Conservation (phyloP, 2,329 filamentous ascomycete genomes). For the Purpureocillium takamizusanense region DNA sequence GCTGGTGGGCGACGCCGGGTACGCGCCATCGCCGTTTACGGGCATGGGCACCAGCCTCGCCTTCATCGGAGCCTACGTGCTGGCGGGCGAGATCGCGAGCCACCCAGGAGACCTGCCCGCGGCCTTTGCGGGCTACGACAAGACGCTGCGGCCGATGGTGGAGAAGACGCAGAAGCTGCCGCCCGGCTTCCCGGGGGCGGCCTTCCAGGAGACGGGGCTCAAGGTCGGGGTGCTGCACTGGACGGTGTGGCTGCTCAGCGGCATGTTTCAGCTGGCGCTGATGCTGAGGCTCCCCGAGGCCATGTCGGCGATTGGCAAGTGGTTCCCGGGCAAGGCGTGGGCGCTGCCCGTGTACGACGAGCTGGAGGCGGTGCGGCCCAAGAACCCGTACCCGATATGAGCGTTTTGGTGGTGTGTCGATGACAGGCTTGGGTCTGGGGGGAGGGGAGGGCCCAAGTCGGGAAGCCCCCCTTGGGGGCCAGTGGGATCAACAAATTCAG, state of each 20-base stretch:
- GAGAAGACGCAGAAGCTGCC: conserved; percentile 25
- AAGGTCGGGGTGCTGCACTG: conserved; percentile 15
- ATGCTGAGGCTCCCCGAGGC: neutral
- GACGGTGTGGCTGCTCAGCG: neutral
- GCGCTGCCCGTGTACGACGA: conserved; percentile 1
- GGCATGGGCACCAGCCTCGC: conserved; percentile 39
- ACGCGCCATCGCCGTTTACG: conserved; percentile 33
- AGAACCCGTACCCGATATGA: neutral
- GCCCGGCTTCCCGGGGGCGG: conserved; percentile 14
- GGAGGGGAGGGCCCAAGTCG: too few species aligned
- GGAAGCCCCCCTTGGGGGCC: too few species aligned
- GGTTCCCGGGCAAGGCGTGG: neutral
- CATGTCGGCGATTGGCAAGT: neutral
- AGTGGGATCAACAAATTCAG: too few species aligned
- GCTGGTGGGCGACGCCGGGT: conserved; percentile 40
- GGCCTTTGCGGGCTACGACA: conserved; percentile 30
- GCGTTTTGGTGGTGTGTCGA: too few species aligned
- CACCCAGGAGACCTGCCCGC: conserved; percentile 12
- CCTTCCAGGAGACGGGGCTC: conserved; percentile 17
- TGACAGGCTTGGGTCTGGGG: too few species aligned
- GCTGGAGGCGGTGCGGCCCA: neutral
- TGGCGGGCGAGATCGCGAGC: conserved; percentile 35
- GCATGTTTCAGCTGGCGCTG: neutral
- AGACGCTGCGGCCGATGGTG: conserved; percentile 28
- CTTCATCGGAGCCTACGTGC: conserved; percentile 37